A percentile compares a stretch with the other conserved stretches of the same genome.
These are phyloP conservation scores for Umbellularia californica DNA, from an alignment of 164 flowering plant species.

Conservation along the genomic window DNA sequence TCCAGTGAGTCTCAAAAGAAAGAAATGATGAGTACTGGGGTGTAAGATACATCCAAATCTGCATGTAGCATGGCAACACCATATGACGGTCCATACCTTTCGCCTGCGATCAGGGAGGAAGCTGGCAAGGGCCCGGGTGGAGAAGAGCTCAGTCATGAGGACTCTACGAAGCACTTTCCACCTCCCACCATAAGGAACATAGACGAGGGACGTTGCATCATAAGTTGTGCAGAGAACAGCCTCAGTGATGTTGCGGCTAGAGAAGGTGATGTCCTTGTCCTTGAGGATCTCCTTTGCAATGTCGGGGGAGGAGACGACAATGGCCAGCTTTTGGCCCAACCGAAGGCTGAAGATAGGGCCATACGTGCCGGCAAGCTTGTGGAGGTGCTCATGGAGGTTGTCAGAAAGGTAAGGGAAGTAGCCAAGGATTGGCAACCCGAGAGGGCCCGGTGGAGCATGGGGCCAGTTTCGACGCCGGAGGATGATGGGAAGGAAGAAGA, in stretches of 20 bases:
- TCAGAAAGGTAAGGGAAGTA: constrained; percentile 26
- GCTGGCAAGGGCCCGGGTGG: constrained; percentile 21
- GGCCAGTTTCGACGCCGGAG: constrained; percentile 18
- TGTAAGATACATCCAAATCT: too few relatives aligned
- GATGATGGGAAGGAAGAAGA: constrained; percentile 11
- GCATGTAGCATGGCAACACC: too few relatives aligned
- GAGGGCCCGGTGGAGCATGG: constrained; percentile 26
- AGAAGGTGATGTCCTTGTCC: constrained; percentile 22
- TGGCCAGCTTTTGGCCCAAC: constrained; percentile 29
- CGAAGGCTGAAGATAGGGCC: constrained; percentile 27
- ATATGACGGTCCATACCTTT: constrained; percentile 8
- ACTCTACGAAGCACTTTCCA: constrained; percentile 29
- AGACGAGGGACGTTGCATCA: constrained; percentile 24
- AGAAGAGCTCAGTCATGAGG: constrained; percentile 26
- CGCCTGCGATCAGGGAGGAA: constrained; percentile 23
- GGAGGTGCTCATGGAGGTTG: constrained; percentile 27
- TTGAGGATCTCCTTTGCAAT: constrained; percentile 24
- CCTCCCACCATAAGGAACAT: constrained; percentile 26
- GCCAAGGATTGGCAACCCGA: constrained; percentile 27
- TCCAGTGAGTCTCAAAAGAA: too few relatives aligned
- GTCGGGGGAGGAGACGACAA: constrained; percentile 31
- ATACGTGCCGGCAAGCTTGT: constrained; percentile 16
- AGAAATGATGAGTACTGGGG: too few relatives aligned
- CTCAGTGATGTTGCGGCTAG: constrained; percentile 32
- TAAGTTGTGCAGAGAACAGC: constrained; percentile 24